Evolutionary conservation across 2,329 filamentous ascomycete genomes (phyloP).

Genomic region (Phaeosphaeriaceae sp.): DNA sequence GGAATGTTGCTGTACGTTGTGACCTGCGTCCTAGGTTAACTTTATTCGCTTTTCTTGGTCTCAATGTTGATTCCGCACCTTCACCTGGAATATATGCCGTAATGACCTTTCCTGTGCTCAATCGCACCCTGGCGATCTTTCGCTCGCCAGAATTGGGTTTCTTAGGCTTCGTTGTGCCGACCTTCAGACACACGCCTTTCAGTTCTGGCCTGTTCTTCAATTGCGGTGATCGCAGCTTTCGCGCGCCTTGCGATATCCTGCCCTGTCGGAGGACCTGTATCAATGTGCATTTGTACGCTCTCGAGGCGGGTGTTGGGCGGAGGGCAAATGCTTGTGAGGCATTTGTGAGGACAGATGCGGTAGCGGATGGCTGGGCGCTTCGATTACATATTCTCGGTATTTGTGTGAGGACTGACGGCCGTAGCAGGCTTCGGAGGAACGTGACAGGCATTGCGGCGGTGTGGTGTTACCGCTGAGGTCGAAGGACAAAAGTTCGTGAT

Average conservation of each 20-base stretch:
- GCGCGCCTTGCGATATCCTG: conserved; percentile 78
- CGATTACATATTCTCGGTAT: conserved; percentile 21
- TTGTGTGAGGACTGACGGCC: conserved; percentile 37
- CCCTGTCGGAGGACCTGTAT: conserved; percentile 69
- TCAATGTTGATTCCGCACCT: conserved; percentile 56
- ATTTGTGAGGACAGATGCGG: conserved; percentile 26
- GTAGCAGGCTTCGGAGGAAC: conserved; percentile 48
- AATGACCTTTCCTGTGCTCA: conserved; percentile 85
- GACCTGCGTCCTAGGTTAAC: conserved; percentile 59
- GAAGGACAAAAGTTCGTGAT: conserved; percentile 20
- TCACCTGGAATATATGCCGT: conserved; percentile 96
- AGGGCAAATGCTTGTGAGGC: conserved; percentile 23
- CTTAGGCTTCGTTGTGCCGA: conserved; percentile 93
- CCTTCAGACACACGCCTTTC: conserved; percentile 95
- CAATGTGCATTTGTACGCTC: conserved; percentile 53
- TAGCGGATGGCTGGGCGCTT: conserved; percentile 25
- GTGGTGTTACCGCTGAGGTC: conserved; percentile 10
- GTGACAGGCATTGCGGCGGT: conserved; percentile 47
- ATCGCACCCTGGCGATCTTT: conserved; percentile 89
- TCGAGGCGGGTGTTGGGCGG: conserved; percentile 50
- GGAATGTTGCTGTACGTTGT: conserved; percentile 98
- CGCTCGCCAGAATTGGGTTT: conserved; percentile 98
- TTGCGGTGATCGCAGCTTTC: conserved; percentile 87
- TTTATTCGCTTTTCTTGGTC: conserved; percentile 8
- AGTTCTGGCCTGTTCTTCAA: conserved; percentile 78